Percentiles rank a stretch among this genome's conserved stretches.
These are phyloP conservation scores for Chytriomyces sp. DNA, from an alignment of 192 early-diverging fungal species.

Conservation along the genomic window DNA sequence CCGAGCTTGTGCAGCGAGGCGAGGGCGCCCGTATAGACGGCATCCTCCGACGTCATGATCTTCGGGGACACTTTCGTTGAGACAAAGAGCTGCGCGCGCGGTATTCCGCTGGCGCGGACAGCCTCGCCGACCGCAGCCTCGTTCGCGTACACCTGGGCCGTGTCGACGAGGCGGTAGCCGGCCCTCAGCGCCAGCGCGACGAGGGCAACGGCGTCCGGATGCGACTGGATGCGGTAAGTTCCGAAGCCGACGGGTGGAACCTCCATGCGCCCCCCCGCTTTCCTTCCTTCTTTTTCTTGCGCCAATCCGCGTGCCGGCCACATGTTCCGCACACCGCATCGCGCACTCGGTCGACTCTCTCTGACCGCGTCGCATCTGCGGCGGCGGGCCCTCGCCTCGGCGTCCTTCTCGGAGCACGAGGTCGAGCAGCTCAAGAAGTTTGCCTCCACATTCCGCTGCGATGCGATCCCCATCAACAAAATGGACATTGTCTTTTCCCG, in stretches of 20 bases:
- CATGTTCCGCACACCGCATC: neutral
- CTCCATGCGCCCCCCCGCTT: slow-evolving; percentile 1
- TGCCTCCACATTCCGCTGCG: neutral
- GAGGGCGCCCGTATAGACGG: slow-evolving; percentile 32
- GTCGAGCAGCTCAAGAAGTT: slow-evolving; percentile 2
- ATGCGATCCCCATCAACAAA: slow-evolving; percentile 9
- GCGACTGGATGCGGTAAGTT: neutral
- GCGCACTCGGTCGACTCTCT: neutral
- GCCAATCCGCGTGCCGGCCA: neutral
- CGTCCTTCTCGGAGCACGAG: neutral
- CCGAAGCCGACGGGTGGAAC: slow-evolving; percentile 1
- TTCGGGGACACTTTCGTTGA: slow-evolving; percentile 39
- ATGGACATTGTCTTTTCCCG: neutral
- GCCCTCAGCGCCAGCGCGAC: neutral
- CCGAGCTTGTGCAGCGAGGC: slow-evolving; percentile 34
- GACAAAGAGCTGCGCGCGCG: slow-evolving; percentile 41
- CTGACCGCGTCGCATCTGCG: too few relatives aligned
- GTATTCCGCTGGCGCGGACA: neutral
- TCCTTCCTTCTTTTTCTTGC: neutral
- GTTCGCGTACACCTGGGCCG: slow-evolving; percentile 38
- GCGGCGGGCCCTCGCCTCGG: neutral
- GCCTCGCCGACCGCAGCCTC: slow-evolving; percentile 28
- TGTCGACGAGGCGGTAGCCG: slow-evolving; percentile 28
- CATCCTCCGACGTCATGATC: slow-evolving; percentile 3
- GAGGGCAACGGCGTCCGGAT: neutral